Conservation (phyloP, 345 rosid genomes). For the Arabidopsis arenosa region DNA sequence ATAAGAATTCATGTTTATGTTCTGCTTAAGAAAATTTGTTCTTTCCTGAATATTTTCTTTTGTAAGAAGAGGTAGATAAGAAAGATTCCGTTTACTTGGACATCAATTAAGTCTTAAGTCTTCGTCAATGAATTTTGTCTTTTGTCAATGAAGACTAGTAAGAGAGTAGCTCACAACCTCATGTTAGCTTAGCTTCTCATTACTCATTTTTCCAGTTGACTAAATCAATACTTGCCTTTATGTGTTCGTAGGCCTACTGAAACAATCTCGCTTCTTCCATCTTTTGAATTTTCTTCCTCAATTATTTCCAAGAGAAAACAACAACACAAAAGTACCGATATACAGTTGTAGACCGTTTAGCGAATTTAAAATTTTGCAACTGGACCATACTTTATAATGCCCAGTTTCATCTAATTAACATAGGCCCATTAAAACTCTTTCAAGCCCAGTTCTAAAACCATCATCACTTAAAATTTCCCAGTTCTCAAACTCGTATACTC, state of each 20-base stretch:
- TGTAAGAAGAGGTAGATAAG: not conserved
- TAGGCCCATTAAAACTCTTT: not conserved
- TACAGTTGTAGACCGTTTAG: not conserved
- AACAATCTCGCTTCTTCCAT: not conserved
- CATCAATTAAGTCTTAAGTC: not conserved
- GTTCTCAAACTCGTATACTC: not conserved
- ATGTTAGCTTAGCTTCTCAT: not conserved
- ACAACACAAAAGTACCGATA: too few relatives aligned
- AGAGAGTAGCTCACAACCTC: not conserved
- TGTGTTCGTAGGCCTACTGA: too few relatives aligned
- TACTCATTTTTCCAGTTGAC: too few relatives aligned
- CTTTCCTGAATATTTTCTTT: not conserved
- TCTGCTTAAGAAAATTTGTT: not conserved
- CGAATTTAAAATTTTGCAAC: not conserved
- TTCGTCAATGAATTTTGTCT: not conserved
- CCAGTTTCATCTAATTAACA: not conserved
- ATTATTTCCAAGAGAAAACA: not conserved
- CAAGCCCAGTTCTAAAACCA: not conserved
- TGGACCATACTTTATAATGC: not conserved
- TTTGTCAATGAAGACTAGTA: not conserved
- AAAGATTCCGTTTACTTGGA: not conserved
- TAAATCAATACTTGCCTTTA: too few relatives aligned
- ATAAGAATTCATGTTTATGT: not conserved
- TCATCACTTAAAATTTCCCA: not conserved
- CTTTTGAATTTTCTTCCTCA: not conserved